Percentiles rank a stretch among this genome's conserved stretches.
phyloP scores from a whole-genome alignment of 176 grass and related monocot genomes.

The Dendrocalamus sinicus region DNA sequence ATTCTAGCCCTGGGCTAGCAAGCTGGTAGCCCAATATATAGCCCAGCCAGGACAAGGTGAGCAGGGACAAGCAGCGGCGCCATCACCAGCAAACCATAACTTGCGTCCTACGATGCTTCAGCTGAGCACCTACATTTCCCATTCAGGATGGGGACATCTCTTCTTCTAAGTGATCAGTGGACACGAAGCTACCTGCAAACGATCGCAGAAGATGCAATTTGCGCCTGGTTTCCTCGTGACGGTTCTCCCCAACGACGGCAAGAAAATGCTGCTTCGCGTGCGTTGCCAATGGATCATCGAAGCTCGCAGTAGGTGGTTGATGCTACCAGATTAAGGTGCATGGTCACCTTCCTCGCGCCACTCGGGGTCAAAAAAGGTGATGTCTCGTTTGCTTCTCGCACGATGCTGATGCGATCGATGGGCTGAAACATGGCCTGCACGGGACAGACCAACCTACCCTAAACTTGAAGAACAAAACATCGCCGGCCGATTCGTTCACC shows the following conservation, averaged over 20 bases:
- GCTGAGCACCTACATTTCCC: constrained; percentile 29
- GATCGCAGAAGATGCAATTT: neutral
- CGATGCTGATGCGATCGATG: constrained; percentile 24
- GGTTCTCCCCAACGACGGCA: neutral
- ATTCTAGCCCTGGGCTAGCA: neutral
- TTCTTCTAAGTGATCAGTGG: neutral
- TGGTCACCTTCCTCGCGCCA: constrained; percentile 38
- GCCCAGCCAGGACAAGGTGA: neutral
- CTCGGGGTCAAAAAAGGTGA: neutral
- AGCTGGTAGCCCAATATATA: neutral
- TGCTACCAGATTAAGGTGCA: constrained; percentile 48
- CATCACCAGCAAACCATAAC: neutral
- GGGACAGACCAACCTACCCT: constrained; percentile 24
- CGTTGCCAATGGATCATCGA: neutral
- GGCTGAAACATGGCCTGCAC: neutral
- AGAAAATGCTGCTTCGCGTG: neutral
- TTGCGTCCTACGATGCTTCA: constrained; percentile 46
- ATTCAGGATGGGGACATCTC: constrained; percentile 17
- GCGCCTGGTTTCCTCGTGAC: neutral
- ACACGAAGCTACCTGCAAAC: neutral
- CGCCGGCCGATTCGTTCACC: neutral
- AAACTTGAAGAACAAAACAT: constrained; percentile 34
- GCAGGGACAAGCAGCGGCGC: neutral
- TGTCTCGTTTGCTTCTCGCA: constrained; percentile 38
- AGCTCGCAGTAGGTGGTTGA: constrained; percentile 23